Conservation (phyloP, 179 eudicot species). For the Beta lomatogona region DNA sequence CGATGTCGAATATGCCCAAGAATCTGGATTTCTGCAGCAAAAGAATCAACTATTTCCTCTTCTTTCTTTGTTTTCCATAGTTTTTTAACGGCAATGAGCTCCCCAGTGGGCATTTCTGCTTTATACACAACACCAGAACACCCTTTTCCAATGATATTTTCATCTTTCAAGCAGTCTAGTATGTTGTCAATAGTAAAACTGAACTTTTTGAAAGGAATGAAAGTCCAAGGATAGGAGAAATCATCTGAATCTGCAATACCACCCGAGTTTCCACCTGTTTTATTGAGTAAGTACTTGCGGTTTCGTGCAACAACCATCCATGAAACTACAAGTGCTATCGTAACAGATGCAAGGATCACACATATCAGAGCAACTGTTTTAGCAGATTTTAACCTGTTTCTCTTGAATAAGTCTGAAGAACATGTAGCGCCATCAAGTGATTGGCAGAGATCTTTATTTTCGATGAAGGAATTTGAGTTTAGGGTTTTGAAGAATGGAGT, state of each 20-base stretch:
- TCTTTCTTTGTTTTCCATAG: constrained; percentile 79
- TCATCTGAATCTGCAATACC: constrained; percentile 49
- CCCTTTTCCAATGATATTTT: constrained; percentile 91
- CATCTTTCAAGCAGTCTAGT: constrained; percentile 75
- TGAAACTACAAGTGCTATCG: constrained; percentile 42
- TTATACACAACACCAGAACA: constrained; percentile 86
- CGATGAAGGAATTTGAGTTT: constrained; percentile 54
- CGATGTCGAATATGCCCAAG: constrained; percentile 90
- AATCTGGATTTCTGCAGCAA: constrained; percentile 90
- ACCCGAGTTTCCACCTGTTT: constrained; percentile 35
- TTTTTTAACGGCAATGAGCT: constrained; percentile 79
- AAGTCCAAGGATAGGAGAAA: constrained; percentile 92
- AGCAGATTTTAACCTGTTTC: constrained; percentile 52
- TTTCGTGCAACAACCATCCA: constrained; percentile 61
- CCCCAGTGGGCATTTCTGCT: constrained; percentile 86
- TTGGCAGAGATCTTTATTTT: constrained; percentile 58
- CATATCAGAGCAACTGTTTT: constrained; percentile 56
- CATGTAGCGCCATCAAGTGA: constrained; percentile 77
- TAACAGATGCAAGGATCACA: constrained; percentile 51
- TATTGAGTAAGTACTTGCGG: constrained; percentile 46
- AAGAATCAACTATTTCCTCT: constrained; percentile 74
- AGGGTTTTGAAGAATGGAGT: constrained; percentile 77
- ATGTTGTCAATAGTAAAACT: constrained; percentile 71
- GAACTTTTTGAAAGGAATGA: constrained; percentile 86
- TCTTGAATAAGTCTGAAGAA: constrained; percentile 43